Conservation (phyloP, 805 yeast species). For the Millerozyma miso region DNA sequence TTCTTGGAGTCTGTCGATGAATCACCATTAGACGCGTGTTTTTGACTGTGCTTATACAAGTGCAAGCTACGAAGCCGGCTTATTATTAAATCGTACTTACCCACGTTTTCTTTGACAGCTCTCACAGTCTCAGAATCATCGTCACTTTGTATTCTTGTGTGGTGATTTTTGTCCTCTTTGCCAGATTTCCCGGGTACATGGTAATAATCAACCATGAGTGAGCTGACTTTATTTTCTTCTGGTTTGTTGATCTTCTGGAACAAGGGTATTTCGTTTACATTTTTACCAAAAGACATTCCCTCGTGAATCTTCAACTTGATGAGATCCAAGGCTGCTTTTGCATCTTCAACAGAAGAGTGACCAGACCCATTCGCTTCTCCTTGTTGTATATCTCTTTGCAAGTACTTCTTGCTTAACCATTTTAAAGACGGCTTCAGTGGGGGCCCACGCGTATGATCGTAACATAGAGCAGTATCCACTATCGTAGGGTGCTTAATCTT, state of each 20-base stretch:
- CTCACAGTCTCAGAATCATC: constrained; percentile 60
- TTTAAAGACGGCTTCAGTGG: constrained; percentile 77
- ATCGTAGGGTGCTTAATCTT: constrained; percentile 66
- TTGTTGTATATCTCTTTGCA: constrained; percentile 60
- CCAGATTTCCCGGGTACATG: constrained; percentile 14
- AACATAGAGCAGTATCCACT: constrained; percentile 76
- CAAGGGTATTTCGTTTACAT: constrained; percentile 21
- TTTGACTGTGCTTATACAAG: constrained; percentile 24
- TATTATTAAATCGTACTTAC: constrained; percentile 45
- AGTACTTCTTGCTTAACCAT: constrained; percentile 57
- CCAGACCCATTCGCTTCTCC: constrained; percentile 52
- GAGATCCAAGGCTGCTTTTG: constrained; percentile 72
- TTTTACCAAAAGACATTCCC: constrained; percentile 62
- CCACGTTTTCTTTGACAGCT: constrained; percentile 30
- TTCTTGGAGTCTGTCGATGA: too few relatives aligned
- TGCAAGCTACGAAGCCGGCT: constrained; percentile 60
- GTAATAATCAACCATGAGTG: constrained; percentile 22
- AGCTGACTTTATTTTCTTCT: constrained; percentile 5
- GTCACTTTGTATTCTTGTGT: constrained; percentile 36
- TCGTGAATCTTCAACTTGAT: constrained; percentile 63
- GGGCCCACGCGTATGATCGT: constrained; percentile 78
- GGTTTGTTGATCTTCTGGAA: constrained; percentile 16
- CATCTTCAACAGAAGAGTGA: constrained; percentile 87
- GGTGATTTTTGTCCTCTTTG: constrained; percentile 13
- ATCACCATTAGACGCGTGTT: constrained; percentile 6